Base-by-base conservation (phyloP, 805 yeast species). In the Helenozyma rhizophorensis region DNA sequence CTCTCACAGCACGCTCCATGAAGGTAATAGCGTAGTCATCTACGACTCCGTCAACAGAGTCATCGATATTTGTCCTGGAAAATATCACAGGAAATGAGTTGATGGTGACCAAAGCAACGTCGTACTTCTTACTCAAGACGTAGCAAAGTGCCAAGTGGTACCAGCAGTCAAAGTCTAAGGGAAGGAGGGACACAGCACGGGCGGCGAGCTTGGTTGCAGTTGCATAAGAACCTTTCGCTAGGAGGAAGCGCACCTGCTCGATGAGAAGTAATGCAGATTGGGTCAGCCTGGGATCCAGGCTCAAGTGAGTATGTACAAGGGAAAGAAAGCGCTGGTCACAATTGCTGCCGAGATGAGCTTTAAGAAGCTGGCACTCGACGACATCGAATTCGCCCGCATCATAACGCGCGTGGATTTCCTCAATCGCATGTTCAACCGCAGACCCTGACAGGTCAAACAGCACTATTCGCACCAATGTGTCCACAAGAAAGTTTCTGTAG, bases 161-260 rank as follows among this genome's bases (percentile, higher is more conserved):
- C 96, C 96, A 86, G 18, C 82, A 63, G 32, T 70, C 73, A 51
- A 80, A 86, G 52, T 82, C 90, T 2, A 85, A 67, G 0, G 95
- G 95, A n/a, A 83, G 64, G 2, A 83, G 66, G 31, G 72, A 65
- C 13, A 83, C 78, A 4, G 88, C 74, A 16, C 74, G 65, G 13
- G 68, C 58, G 0, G 94, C 83, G 8, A 80, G 59, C 14, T 65
- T 56, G 12, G 76, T 53, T 0, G 95, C 95, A 26, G 74, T 51
- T 24, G 68, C 72, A 12, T 68, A 62, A n/a, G 75, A 50, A 16
- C 63, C 56, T 50, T 80, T 81, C 6, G 70, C 50, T 4, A 80
- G 57, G 34, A 86, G 62, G 48, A 79, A 83, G 42, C 70, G 67
- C 1, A 83, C 76, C 56, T 86, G 95, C 43, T 74, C 72, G 10